Evolutionary conservation across 1,284 basidiomycete species (phyloP), one percentile per base, ranked within the genome.

Genomic region (Waitea zeae): DNA sequence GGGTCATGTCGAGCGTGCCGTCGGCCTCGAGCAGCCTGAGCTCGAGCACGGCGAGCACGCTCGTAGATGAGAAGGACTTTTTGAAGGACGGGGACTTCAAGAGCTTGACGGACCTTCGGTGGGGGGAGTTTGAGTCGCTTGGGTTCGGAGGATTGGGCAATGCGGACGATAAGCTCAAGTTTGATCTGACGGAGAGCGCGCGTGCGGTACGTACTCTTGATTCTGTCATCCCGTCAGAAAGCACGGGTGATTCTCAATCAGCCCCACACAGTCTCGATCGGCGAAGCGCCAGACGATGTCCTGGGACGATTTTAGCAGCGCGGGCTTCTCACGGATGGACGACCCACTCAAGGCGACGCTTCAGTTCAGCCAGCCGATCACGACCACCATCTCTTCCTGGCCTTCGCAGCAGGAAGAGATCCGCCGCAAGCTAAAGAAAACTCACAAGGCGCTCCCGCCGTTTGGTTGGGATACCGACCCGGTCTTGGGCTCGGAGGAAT

Each of bases 381-480:
- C 68, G 1, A 63, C 67, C 27, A 68, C 70, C 0, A 74, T 86
- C 36, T 64, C 65, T 7, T 49, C 70, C 0, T 84, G 82, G 79
- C 79, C 82, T 0, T 53, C 67, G 4, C 71, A 84, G 29, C 72
- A 68, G 20, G 73, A 70, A 2, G 84, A 77, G 45, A 61, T 89
- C 11, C 64, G 64, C 20, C 71, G 69, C 42, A 82, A 86, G 49
- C 56, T 90, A 24, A 81, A 83, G 53, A 89, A 89, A 56, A 64
- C 75, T 3, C 78, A 86, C 47, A 86, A 84, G 45, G 56, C 72
- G 3, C 59, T 88, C 14, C 80, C 81, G 11, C 58, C 75, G 1
- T 90, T 90, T 48, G 73, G 78, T 1, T 87, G 83, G 77, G 79
- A 89, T 46, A 88, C 82, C 0, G 73, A 77, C 31, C 82, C 83